Conservation (phyloP, 2,329 filamentous ascomycete species). For the Arthrinium phaeospermum region DNA sequence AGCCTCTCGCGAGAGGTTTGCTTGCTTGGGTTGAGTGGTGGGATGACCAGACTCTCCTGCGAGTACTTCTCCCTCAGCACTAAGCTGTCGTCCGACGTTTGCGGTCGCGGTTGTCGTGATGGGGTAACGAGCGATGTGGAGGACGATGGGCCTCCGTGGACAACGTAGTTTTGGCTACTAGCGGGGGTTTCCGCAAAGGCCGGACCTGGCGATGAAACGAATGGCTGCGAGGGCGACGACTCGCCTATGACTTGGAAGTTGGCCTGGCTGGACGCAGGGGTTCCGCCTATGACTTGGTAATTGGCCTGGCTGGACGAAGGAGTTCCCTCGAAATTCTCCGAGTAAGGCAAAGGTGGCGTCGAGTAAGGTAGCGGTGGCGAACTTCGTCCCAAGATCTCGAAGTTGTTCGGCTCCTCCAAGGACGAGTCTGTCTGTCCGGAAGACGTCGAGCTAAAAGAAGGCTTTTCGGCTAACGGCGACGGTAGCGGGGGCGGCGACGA, state of each 20-base stretch:
- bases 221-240: constrained; percentile 52
- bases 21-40: constrained; percentile 57
- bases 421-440: constrained; percentile 51
- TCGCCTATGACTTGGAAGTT: constrained; percentile 60
- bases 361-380: constrained; percentile 42
- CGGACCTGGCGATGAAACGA: constrained; percentile 44
- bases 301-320: constrained; percentile 54
- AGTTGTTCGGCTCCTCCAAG: constrained; percentile 55
- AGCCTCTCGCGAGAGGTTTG: constrained; percentile 55
- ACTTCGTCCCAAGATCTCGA: constrained; percentile 58
- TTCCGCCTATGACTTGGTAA: constrained; percentile 47
- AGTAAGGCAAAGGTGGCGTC: constrained; percentile 41
- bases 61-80: constrained; percentile 56
- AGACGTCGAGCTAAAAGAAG: constrained; percentile 46
- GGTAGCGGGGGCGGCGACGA: constrained; percentile 29
- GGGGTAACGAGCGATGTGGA: constrained; percentile 39
- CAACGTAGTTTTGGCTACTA: constrained; percentile 55
- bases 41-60: constrained; percentile 64
- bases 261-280: constrained; percentile 49
- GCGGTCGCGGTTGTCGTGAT: constrained; percentile 31
- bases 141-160: constrained; percentile 52
- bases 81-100: constrained; percentile 43
- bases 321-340: constrained; percentile 44
- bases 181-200: constrained; percentile 38
- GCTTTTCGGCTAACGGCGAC: constrained; percentile 37